Conservation (phyloP, 2,329 filamentous ascomycete species). For the Monilinia aucupariae region DNA sequence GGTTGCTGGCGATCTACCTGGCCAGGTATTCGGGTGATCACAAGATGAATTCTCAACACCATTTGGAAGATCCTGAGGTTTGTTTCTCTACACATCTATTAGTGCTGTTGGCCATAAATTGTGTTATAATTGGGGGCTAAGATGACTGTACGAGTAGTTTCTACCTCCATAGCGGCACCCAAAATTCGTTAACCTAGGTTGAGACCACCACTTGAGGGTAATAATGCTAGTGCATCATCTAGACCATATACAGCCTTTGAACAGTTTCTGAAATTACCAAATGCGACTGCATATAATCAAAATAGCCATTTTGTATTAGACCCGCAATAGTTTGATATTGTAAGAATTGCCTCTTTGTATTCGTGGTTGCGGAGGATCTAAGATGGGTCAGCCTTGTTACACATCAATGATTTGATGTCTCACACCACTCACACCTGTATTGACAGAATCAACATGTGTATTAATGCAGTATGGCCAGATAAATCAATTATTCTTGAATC, state of each 20-base stretch:
- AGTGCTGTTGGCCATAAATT: background rate
- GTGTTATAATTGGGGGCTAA: too few relatives aligned
- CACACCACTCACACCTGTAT: slow-evolving; percentile 26
- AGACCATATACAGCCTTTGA: background rate
- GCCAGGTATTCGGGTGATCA: slow-evolving; percentile 25
- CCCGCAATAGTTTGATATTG: background rate
- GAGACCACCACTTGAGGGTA: background rate
- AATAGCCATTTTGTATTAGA: background rate
- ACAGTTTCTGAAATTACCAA: too few relatives aligned
- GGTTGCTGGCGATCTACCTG: slow-evolving; percentile 35
- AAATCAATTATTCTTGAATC: slow-evolving; percentile 30
- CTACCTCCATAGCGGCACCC: background rate
- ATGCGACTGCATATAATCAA: background rate
- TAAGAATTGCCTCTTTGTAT: slow-evolving; percentile 4
- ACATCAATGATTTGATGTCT: background rate
- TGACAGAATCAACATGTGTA: slow-evolving; percentile 31
- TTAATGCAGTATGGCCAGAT: slow-evolving; percentile 28
- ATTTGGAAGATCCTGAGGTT: slow-evolving; percentile 30
- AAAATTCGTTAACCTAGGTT: background rate
- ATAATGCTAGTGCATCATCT: background rate
- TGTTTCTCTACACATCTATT: slow-evolving; percentile 17
- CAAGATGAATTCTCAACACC: slow-evolving; percentile 25
- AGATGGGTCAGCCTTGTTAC: background rate
- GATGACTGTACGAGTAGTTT: background rate
- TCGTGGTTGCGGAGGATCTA: slow-evolving; percentile 6